Conservation (phyloP, 2,329 filamentous ascomycete genomes). For the Thermothelomyces thermophilus region DNA sequence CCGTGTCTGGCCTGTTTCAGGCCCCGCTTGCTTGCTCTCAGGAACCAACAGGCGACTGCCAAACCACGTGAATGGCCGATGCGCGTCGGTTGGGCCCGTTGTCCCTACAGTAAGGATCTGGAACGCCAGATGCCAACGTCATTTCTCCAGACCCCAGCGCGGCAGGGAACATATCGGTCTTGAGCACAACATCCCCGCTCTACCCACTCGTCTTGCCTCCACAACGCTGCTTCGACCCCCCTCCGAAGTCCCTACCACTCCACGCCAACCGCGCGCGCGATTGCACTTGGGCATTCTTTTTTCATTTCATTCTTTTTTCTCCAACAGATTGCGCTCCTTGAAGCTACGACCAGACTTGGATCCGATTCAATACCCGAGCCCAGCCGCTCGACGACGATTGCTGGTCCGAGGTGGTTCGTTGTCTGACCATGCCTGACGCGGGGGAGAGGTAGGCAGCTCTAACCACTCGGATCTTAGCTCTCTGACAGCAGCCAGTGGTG, state of each 20-base stretch:
- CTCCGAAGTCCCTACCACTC: neutral
- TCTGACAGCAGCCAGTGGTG: neutral
- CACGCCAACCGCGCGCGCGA: neutral
- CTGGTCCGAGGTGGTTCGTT: neutral
- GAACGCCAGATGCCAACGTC: slow-evolving; percentile 11
- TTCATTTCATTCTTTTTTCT: neutral
- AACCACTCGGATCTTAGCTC: neutral
- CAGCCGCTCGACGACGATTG: neutral
- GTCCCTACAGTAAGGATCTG: too few relatives aligned
- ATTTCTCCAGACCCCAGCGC: slow-evolving; percentile 4
- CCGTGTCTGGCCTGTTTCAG: too few relatives aligned
- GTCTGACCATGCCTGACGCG: slow-evolving; percentile 20
- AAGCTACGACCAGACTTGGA: neutral
- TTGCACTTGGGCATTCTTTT: neutral
- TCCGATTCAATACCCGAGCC: neutral
- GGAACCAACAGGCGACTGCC: too few relatives aligned
- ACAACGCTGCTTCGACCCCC: neutral
- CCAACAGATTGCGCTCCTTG: neutral
- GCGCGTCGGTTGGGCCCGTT: too few relatives aligned
- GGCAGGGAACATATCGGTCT: slow-evolving; percentile 3
- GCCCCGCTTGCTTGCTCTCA: too few relatives aligned
- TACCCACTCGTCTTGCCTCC: neutral
- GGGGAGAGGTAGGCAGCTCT: slow-evolving; percentile 23
- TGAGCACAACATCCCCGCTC: slow-evolving; percentile 11
- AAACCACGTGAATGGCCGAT: too few relatives aligned